These are phyloP conservation scores for Pelargonium citronellum DNA, from an alignment of 441 rosid genomes.

Conservation along the genomic window DNA sequence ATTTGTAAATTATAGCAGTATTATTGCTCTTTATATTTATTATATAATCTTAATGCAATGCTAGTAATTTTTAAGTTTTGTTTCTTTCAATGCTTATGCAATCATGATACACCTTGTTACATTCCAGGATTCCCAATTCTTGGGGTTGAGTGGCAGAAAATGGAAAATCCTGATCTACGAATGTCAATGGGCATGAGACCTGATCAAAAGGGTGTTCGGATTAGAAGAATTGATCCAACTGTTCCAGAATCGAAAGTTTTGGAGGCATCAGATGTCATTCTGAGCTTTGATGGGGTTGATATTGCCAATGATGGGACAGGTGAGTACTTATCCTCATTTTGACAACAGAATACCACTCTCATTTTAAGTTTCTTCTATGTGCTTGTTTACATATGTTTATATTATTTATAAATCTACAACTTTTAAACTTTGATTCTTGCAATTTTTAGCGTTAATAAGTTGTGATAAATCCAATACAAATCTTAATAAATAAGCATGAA, in stretches of 20 bases:
- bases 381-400: not conserved
- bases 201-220: constrained; percentile 84
- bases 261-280: constrained; percentile 78
- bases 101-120: not conserved
- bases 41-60: not conserved
- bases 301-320: constrained; percentile 76
- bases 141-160: constrained; percentile 97
- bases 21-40: not conserved
- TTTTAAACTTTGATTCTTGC: not conserved
- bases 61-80: not conserved
- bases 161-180: constrained; percentile 91
- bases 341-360: no score
- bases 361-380: not conserved
- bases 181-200: constrained; percentile 71
- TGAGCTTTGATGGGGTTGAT: constrained; percentile 72
- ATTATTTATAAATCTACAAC: no score
- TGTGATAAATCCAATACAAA: not conserved
- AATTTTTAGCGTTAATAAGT: not conserved
- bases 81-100: not conserved
- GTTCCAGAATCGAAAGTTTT: constrained; percentile 70
- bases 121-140: constrained; percentile 71
- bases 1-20: not conserved
- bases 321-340: not conserved
- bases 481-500: no score
- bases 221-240: constrained; percentile 86